Evolutionary conservation across 176 grass and related monocot genomes (phyloP), one percentile per base, ranked within the genome.

Genomic region (Aegilops longissima): DNA sequence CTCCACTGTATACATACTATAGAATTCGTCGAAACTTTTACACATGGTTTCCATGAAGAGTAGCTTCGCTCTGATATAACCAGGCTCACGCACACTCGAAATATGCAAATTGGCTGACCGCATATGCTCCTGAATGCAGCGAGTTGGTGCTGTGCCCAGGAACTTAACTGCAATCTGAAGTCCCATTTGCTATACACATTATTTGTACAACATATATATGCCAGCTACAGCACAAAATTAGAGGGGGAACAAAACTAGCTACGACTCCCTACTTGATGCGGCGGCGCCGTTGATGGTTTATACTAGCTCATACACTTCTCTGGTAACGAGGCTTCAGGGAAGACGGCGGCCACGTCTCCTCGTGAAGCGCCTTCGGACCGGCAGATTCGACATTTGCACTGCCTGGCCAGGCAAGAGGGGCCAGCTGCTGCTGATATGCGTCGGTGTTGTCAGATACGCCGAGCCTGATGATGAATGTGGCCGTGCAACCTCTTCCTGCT

Each of bases 401-500:
- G 79, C 24, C 87, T 73, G 87, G 92, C 88, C 93, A 90, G 2
- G 52, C 71, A 9, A 87, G 70, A 85, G 90, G 92, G 20, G 86
- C 81, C 67, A 83, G 62, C 42, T 98, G 88, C 76, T 96, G 90
- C 82, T 91, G 94, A 47, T 94, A 93, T 20, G 80, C n/a, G 14
- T 81, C 82, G 0, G 73, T 82, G 73, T 90, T 88, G 52, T 97
- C 92, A 21, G 92, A 93, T 24, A 86, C 21, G 9, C 90, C 92
- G 20, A 99, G 92, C 88, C 93, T 94, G 61, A 99, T 42, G 38
- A 96, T 64, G 16, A 99, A 99, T 9, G 83, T 91, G 0, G 90
- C 97, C 0, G 87, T 96, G 77, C 97, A 99, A 68, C 97, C 97
- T 81, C 93, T 99, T 81, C 97, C 94, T 1, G 85, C 73, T 56